These are phyloP conservation scores for Podila verticillata DNA, from an alignment of 192 early-diverging fungal genomes.

Conservation along the genomic window DNA sequence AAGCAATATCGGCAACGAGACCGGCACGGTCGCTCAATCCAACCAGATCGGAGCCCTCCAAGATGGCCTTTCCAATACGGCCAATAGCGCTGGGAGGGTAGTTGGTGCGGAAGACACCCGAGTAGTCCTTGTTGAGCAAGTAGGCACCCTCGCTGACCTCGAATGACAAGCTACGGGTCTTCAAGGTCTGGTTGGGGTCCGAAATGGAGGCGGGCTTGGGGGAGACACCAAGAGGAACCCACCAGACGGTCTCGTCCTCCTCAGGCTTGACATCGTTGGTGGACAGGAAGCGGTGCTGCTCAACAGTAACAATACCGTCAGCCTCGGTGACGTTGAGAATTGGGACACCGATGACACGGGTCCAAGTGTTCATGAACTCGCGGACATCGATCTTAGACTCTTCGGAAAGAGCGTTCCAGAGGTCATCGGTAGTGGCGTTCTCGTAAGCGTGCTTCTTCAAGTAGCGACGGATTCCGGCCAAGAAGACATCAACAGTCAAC, in stretches of 20 bases:
- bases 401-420: constrained; percentile 86
- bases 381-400: constrained; percentile 85
- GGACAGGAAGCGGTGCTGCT: constrained; percentile 87
- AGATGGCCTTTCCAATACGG: constrained; percentile 66
- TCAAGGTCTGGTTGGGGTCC: constrained; percentile 58
- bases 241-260: constrained; percentile 89
- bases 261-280: constrained; percentile 80
- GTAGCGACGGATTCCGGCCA: constrained; percentile 79
- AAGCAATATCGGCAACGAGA: constrained; percentile 84
- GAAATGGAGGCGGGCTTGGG: constrained; percentile 37
- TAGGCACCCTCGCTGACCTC: constrained; percentile 66
- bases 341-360: constrained; percentile 82
- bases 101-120: constrained; percentile 89
- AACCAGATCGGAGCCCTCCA: constrained; percentile 53
- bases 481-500: constrained; percentile 76
- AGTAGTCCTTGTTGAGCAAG: constrained; percentile 86
- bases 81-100: constrained; percentile 67
- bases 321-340: constrained; percentile 77
- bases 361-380: constrained; percentile 91
- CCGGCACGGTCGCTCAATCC: constrained; percentile 83
- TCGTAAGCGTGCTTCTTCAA: constrained; percentile 84
- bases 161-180: constrained; percentile 55
- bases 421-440: constrained; percentile 88
- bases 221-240: constrained; percentile 81
- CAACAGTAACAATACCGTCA: constrained; percentile 67